Evolutionary conservation across 345 rosid species (phyloP), one percentile per base, ranked within the genome.

Genomic region (Salix brachista): DNA sequence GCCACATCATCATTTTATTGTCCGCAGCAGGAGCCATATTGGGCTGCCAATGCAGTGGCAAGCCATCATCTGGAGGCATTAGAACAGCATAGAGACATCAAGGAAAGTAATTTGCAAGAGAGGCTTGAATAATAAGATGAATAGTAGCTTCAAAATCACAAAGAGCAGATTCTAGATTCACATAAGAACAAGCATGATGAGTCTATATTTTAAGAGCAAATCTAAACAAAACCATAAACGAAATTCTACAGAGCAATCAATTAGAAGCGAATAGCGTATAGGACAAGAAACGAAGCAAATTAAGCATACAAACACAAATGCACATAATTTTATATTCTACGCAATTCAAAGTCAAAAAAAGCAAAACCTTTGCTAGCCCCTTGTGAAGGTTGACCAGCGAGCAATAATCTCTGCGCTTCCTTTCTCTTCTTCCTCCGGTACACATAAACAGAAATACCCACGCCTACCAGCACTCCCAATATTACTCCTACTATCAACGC

Each of bases 41-140:
- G 46, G 81, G 88, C 58, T 78, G 81, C 83, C 87, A 80, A 75
- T 76, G 82, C 37, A 83, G 87, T 69, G 80, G 71, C 19, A n/a
- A 21, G 2, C 68, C 56, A 46, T 82, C 81, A 75, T 67, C 93
- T 88, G 79, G 48, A 80, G 65, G 58, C 46, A 70, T 28, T 41
- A 39, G 42, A 67, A 46, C 28, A 14, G 13, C 2, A 13, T 21
- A 36, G 69, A 46, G 34, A 21, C 19, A 69, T 54, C 17, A 34
- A 18, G 19, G 39, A 10, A 71, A 34, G 25, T 42, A 17, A 17
- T 11, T 17, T 11, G 21, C 23, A 18, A 58, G 37, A 36, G 42
- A 17, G 32, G 18, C 42, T 56, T 10, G 36, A 37, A 65, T 50
- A 52, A 28, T 39, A 23, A 14, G 58, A 36, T 48, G n/a, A 78